Conservation (phyloP, 1,139 yeast genomes). For the Waltiozyma sp. region DNA sequence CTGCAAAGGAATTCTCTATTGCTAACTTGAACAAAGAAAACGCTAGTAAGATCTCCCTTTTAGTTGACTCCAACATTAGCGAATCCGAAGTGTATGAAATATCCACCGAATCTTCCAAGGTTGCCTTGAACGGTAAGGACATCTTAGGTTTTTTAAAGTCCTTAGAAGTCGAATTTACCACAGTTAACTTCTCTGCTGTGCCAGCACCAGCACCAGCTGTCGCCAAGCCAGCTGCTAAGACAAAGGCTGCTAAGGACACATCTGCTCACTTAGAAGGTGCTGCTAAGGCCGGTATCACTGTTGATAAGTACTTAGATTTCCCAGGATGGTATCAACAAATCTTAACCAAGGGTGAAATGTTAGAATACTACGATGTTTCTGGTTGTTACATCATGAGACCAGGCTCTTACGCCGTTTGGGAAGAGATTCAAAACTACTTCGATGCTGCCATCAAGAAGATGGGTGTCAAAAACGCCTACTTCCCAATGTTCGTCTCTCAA, state of each 20-base stretch:
- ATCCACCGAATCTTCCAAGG: slow-evolving; percentile 48
- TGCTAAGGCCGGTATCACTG: slow-evolving; percentile 91
- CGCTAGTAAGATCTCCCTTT: slow-evolving; percentile 53
- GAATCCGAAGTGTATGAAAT: slow-evolving; percentile 37
- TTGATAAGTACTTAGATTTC: slow-evolving; percentile 84
- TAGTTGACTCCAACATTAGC: slow-evolving; percentile 49
- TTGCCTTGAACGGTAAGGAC: slow-evolving; percentile 42
- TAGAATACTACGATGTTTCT: slow-evolving; percentile 96
- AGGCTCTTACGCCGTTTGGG: slow-evolving; percentile 92
- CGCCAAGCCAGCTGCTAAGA: slow-evolving; percentile 14
- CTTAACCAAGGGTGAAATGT: slow-evolving; percentile 91
- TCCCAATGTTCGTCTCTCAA: slow-evolving; percentile 97
- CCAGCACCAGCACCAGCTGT: slow-evolving; percentile 24
- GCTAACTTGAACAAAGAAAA: slow-evolving; percentile 45
- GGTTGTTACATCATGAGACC: slow-evolving; percentile 99
- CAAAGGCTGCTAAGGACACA: slow-evolving; percentile 16
- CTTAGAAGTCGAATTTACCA: slow-evolving; percentile 38
- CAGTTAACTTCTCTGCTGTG: slow-evolving; percentile 20
- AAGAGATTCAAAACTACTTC: slow-evolving; percentile 81
- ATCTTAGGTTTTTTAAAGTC: slow-evolving; percentile 42
- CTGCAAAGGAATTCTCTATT: slow-evolving; percentile 58
- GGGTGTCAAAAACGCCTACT: slow-evolving; percentile 91
- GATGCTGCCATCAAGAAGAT: slow-evolving; percentile 67
- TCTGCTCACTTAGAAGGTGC: slow-evolving; percentile 60
- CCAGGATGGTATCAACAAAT: slow-evolving; percentile 97